A percentile compares a stretch with the other conserved stretches of the same genome.
phyloP scores from a whole-genome alignment of 2,329 filamentous ascomycete genomes.

The Fusarium chaquense region DNA sequence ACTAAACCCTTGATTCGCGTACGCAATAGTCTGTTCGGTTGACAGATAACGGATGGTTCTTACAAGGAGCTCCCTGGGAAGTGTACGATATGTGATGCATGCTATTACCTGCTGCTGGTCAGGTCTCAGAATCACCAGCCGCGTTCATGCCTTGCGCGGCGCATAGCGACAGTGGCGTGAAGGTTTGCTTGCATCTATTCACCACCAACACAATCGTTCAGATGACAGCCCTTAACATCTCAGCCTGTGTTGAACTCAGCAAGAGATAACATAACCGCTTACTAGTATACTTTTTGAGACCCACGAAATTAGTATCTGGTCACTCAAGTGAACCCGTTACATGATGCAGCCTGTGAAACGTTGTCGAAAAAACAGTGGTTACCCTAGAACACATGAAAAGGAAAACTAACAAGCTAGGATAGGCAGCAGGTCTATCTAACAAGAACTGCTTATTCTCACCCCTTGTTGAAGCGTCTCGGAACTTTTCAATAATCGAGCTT shows the following conservation, averaged over 20 bases:
- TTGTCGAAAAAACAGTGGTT: not conserved
- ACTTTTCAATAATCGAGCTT: not conserved
- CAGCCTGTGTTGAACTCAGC: not conserved
- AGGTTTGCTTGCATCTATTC: constrained; percentile 25
- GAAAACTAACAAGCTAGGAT: too few species aligned
- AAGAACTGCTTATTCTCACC: not conserved
- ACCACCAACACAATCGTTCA: constrained; percentile 3
- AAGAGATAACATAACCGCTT: not conserved
- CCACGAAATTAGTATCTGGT: not conserved
- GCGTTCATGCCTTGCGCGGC: constrained; percentile 1
- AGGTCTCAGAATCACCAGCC: constrained; percentile 20
- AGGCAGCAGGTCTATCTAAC: too few species aligned
- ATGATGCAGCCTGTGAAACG: not conserved
- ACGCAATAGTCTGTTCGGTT: not conserved
- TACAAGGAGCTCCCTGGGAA: constrained; percentile 27
- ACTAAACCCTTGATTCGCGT: not conserved
- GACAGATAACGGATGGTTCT: not conserved
- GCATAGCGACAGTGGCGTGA: not conserved
- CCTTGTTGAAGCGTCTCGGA: not conserved
- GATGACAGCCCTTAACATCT: not conserved
- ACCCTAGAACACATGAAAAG: not conserved
- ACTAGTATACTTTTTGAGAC: not conserved
- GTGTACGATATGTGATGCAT: constrained; percentile 16
- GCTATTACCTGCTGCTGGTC: constrained; percentile 4
- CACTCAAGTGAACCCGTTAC: not conserved